Conservation (phyloP, 768 basidiomycete genomes). For the Mycena vitilis region DNA sequence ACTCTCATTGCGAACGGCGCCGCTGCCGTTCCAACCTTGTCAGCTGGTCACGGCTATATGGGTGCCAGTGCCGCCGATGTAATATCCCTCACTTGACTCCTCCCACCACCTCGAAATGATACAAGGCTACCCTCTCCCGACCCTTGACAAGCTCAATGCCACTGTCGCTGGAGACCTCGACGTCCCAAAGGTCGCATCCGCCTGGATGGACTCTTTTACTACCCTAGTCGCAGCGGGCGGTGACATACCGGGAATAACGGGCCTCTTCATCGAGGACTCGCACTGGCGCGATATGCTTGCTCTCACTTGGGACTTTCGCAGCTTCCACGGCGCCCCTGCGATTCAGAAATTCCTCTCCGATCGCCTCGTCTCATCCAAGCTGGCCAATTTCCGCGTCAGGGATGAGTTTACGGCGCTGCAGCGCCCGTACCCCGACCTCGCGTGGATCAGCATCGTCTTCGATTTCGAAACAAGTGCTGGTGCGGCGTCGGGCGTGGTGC, state of each 20-base stretch:
- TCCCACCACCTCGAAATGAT: slow-evolving; percentile 5
- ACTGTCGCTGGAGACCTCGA: slow-evolving; percentile 37
- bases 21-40: no score
- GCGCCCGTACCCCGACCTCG: slow-evolving; percentile 54
- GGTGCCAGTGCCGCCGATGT: no score
- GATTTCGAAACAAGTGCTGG: slow-evolving; percentile 41
- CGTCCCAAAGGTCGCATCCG: slow-evolving; percentile 38
- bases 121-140: slow-evolving; percentile 37
- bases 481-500: slow-evolving; percentile 55
- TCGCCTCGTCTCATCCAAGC: slow-evolving; percentile 48
- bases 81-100: neutral
- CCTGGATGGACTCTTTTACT: slow-evolving; percentile 44
- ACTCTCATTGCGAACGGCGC: no score
- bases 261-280: slow-evolving; percentile 50
- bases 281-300: slow-evolving; percentile 74
- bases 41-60: no score
- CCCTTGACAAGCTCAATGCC: slow-evolving; percentile 42
- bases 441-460: slow-evolving; percentile 27
- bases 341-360: slow-evolving; percentile 61
- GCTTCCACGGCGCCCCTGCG: slow-evolving; percentile 56
- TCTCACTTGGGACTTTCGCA: slow-evolving; percentile 73
- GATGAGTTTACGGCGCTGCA: slow-evolving; percentile 31
- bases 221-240: slow-evolving; percentile 26
- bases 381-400: slow-evolving; percentile 39
- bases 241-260: slow-evolving; percentile 45